phyloP scores from a whole-genome alignment of 179 eudicot species.

The Spergularia azorica region DNA sequence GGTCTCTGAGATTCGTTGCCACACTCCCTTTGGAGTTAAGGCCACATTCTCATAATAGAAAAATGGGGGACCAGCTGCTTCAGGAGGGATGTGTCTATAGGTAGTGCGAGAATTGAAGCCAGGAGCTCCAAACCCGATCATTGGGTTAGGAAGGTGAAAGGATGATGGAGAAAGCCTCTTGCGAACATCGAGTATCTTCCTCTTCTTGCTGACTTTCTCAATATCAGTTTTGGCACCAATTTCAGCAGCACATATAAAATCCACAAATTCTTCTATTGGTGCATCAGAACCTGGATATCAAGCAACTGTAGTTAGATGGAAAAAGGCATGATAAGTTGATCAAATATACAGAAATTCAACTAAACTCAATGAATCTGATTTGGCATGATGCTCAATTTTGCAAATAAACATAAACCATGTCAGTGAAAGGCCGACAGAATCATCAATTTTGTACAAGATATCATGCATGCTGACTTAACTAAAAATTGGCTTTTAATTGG shows the following conservation, averaged over 20 bases:
- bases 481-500: too few species aligned
- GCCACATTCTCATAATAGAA: slow-evolving; percentile 83
- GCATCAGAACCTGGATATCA: slow-evolving; percentile 28
- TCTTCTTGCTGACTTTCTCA: slow-evolving; percentile 12
- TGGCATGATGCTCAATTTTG: too few species aligned
- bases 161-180: slow-evolving; percentile 15
- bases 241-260: slow-evolving; percentile 66
- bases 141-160: slow-evolving; percentile 44
- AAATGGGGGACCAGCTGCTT: slow-evolving; percentile 58
- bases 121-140: slow-evolving; percentile 79
- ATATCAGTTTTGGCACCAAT: slow-evolving; percentile 22
- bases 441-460: too few species aligned
- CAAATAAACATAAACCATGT: too few species aligned
- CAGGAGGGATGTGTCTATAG: slow-evolving; percentile 39
- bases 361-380: too few species aligned
- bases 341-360: too few species aligned
- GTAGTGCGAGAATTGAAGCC: background rate
- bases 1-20: slow-evolving; percentile 59
- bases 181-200: slow-evolving; percentile 11
- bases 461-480: too few species aligned
- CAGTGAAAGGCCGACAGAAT: too few species aligned
- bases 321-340: background rate
- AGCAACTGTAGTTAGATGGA: background rate
- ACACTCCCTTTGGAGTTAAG: slow-evolving; percentile 65
- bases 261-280: slow-evolving; percentile 44